Percentiles rank a stretch among this genome's conserved stretches.
Conservation (phyloP, 2,329 filamentous ascomycete species). For the Ascochyta lentis region DNA sequence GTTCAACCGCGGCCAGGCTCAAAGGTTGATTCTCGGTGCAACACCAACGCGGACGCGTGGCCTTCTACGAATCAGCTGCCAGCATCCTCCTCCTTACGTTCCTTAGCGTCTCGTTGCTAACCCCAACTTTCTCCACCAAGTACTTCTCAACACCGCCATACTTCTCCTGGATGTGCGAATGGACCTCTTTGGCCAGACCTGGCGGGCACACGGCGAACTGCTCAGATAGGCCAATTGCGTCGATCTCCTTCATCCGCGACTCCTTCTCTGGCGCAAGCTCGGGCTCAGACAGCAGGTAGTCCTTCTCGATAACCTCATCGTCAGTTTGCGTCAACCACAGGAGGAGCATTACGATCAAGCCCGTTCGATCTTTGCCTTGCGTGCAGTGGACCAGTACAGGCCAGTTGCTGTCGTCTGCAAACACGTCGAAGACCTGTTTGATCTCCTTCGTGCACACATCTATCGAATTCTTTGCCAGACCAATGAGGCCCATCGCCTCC, state of each 20-base stretch:
- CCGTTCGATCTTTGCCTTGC: constrained; percentile 86
- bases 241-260: constrained; percentile 71
- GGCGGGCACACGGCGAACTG: constrained; percentile 70
- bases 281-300: constrained; percentile 72
- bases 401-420: constrained; percentile 58
- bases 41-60: constrained; percentile 15
- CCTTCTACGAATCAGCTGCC: constrained; percentile 22
- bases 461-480: constrained; percentile 73
- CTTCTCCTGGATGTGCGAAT: constrained; percentile 62
- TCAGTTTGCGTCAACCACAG: constrained; percentile 69
- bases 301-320: constrained; percentile 66
- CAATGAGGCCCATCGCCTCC: constrained; percentile 72
- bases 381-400: constrained; percentile 83
- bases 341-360: constrained; percentile 71
- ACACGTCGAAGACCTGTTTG: constrained; percentile 58
- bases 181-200: constrained; percentile 68
- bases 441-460: constrained; percentile 71
- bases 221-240: constrained; percentile 72
- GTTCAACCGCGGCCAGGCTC: not conserved
- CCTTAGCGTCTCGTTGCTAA: constrained; percentile 46
- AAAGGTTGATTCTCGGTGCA: constrained; percentile 5
- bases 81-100: constrained; percentile 44
- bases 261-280: constrained; percentile 68
- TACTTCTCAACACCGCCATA: constrained; percentile 74
- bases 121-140: constrained; percentile 68